A percentile compares a stretch with the other conserved stretches of the same genome.
These are phyloP conservation scores for Colletotrichum melonis DNA, from an alignment of 2,329 filamentous ascomycete species.

Conservation along the genomic window DNA sequence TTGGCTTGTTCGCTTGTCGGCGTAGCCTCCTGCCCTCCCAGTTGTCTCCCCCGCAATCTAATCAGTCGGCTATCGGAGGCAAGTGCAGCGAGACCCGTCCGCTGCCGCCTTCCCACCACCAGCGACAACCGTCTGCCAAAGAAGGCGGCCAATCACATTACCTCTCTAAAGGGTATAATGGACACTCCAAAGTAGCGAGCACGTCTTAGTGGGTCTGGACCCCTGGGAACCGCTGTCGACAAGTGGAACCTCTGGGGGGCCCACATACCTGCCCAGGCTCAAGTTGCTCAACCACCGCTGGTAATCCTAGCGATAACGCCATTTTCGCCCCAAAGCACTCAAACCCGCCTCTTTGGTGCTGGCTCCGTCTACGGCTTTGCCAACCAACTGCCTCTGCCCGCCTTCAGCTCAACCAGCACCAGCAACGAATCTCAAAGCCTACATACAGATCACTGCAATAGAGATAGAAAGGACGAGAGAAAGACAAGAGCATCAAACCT, in stretches of 20 bases:
- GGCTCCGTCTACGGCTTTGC: neutral
- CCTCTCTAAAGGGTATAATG: too few relatives aligned
- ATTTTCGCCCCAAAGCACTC: constrained; percentile 51
- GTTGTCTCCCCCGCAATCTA: constrained; percentile 19
- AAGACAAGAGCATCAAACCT: neutral
- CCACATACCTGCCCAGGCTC: neutral
- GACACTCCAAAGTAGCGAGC: neutral
- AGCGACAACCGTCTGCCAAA: constrained; percentile 24
- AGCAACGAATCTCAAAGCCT: neutral
- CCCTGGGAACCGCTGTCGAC: constrained; percentile 25
- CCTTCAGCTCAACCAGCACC: neutral
- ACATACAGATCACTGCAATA: neutral
- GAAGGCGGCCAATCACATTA: neutral
- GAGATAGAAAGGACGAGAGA: neutral
- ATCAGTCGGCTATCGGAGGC: constrained; percentile 29
- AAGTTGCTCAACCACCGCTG: neutral
- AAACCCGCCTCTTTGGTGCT: constrained; percentile 27
- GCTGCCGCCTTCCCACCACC: constrained; percentile 4
- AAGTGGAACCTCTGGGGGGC: constrained; percentile 26
- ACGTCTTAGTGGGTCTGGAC: constrained; percentile 21
- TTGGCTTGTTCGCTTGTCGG: constrained; percentile 19
- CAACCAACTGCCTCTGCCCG: neutral
- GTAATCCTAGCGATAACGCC: constrained; percentile 48
- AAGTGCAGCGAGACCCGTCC: constrained; percentile 34
- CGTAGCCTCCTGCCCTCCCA: neutral